Base-by-base conservation (phyloP, 2,329 filamentous ascomycete species). In the Epichloe scottii region DNA sequence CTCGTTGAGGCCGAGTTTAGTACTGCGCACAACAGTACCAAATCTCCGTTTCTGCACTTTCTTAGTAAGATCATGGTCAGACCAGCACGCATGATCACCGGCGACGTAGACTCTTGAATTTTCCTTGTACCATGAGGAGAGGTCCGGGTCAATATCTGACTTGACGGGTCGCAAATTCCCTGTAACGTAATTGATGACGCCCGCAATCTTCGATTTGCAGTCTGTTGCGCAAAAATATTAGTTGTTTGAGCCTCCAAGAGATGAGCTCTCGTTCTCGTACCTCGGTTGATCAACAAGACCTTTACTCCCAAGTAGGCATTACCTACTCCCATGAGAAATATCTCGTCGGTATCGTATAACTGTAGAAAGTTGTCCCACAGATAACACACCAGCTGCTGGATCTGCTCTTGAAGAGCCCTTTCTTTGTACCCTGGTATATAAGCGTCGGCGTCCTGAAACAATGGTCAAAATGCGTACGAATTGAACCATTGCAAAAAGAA, bases 361-460 rank as follows among this genome's bases (percentile, higher is more conserved):
- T 95, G 87, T 19, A 98, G 81, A 62, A 96, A 96, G 63, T 98
- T 98, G 59, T 96, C 90, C 93, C 93, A 98, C 14, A 98, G 72
- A 62, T 95, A 97, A 54, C 78, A 82, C 4, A 91, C 81, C 11
- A 96, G 71, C 54, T 91, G 83, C 55, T 85, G 81, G 0, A 79
- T 82, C 65, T 79, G 78, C 50, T 74, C 71, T 55, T 84, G 75
- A 7, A 81, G 62, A 1, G 66, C 67, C 48, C 65, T 68, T 57
- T 77, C 77, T 33, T 68, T 68, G 30, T 69, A 64, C 2, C 66
- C 61, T 0, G 73, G 69, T 2, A 68, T 74, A 54, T 68, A 74
- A 1, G 74, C 61, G 37, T 79, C 75, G 12, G 66, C 66, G 53
- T 79, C 76, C 67, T 74, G 46, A 10, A 21, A 41, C n/a, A 5